phyloP scores from a whole-genome alignment of 2,329 filamentous ascomycete genomes.

The Colletotrichum viniferum region DNA sequence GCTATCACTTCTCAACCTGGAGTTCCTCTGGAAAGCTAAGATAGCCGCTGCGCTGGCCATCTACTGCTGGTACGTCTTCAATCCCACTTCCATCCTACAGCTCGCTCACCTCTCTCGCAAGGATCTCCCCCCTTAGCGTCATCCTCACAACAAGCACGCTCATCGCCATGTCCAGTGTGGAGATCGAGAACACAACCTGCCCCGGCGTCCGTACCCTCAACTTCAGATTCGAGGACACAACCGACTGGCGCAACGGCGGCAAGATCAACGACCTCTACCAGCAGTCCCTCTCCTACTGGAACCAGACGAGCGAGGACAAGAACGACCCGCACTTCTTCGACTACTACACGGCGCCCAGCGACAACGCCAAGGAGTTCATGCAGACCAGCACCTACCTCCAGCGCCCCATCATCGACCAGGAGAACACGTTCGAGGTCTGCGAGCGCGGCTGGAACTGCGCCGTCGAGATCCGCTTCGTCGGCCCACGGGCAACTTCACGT shows the following conservation, averaged over 20 bases:
- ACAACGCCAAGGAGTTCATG: slow-evolving; percentile 27
- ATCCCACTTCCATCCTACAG: rapidly evolving
- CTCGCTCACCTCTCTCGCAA: neutral
- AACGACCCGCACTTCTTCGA: slow-evolving; percentile 31
- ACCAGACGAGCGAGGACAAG: slow-evolving; percentile 29
- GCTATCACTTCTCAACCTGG: slow-evolving; percentile 26
- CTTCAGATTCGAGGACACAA: slow-evolving; percentile 35
- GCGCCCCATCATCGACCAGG: slow-evolving; percentile 26
- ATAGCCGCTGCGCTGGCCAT: slow-evolving; percentile 35
- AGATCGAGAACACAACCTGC: slow-evolving; percentile 26
- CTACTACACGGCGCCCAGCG: slow-evolving; percentile 30
- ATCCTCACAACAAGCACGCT: slow-evolving; percentile 41
- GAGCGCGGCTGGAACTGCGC: slow-evolving; percentile 38
- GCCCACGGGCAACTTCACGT: slow-evolving; percentile 32
- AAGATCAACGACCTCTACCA: slow-evolving; percentile 29
- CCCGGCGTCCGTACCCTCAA: slow-evolving; percentile 33
- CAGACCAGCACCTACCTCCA: slow-evolving; percentile 27
- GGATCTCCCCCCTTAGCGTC: slow-evolving; percentile 35
- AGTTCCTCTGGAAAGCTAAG: slow-evolving; percentile 33
- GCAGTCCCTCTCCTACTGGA: slow-evolving; percentile 33
- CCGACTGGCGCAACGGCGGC: slow-evolving; percentile 35
- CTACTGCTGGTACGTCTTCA: slow-evolving; percentile 30
- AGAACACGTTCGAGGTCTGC: slow-evolving; percentile 34
- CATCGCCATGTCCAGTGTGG: slow-evolving; percentile 26
- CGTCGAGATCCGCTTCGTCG: slow-evolving; percentile 34